phyloP scores from a whole-genome alignment of 2,329 filamentous ascomycete species.

The Bipolaris sorokiniana region DNA sequence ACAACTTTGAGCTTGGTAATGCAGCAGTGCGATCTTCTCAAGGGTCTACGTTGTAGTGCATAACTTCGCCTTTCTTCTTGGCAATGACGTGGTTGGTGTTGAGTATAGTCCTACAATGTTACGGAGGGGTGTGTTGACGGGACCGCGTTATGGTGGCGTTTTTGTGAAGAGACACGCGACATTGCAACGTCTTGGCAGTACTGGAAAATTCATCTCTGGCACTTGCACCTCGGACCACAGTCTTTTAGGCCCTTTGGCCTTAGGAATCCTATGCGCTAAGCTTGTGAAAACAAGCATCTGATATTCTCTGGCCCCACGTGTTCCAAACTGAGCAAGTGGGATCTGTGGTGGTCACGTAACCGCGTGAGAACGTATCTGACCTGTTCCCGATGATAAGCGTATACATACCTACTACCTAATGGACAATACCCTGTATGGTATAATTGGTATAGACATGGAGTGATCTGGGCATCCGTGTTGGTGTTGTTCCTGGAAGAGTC shows the following conservation, averaged over 20 bases:
- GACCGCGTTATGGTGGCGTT: slow-evolving; percentile 14
- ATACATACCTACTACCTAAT: neutral
- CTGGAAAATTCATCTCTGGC: slow-evolving; percentile 7
- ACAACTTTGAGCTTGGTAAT: slow-evolving; percentile 7
- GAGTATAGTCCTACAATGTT: neutral
- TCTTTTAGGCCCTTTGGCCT: neutral
- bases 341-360: neutral
- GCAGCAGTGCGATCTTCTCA: neutral
- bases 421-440: neutral
- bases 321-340: neutral
- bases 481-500: neutral
- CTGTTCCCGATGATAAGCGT: neutral
- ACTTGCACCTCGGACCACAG: neutral
- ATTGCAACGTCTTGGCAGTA: slow-evolving; percentile 16
- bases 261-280: neutral
- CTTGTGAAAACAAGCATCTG: neutral
- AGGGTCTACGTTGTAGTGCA: neutral
- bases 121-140: neutral
- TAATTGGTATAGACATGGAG: neutral
- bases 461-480: neutral
- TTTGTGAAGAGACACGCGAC: slow-evolving; percentile 8
- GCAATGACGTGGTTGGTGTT: neutral
- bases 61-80: neutral
- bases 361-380: neutral
- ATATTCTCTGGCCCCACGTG: neutral